Evolutionary conservation across 2,329 filamentous ascomycete genomes (phyloP), one percentile per base, ranked within the genome.

Genomic region (Sclerotinia sclerotiorum): DNA sequence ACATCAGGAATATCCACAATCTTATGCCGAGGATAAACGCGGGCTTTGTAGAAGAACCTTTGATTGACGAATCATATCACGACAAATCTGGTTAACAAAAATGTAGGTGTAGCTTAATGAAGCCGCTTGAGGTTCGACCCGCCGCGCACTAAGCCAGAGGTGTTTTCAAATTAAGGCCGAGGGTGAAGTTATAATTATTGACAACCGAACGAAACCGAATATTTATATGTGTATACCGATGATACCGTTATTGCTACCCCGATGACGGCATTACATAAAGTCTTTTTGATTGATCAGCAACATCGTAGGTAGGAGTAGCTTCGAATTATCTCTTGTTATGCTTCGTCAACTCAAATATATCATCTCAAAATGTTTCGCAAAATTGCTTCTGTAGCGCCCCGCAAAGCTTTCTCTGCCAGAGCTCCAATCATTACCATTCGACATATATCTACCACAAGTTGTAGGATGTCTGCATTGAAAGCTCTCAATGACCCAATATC

Each of bases 361-460:
- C 24, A 27, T 57, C 65, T 61, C 69, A 77, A 60, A 49, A 78
- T 78, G 75, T 68, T 76, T 61, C 75, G 76, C 70, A 75, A 73
- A 72, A 70, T 74, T 54, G 72, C 73, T 32, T 68, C 70, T 57
- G 69, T 69, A 39, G 68, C 71, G 29, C 75, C 75, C 49, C 72
- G 74, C 55, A 71, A 73, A 72, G 69, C 70, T 61, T 69, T 69
- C 57, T 68, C 72, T 32, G 58, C 68, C 39, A 74, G 70, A 71
- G 57, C 69, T 32, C 51, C 72, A 49, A 71, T 62, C 48, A 44
- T 71, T 35, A 69, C 65, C 29, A 39, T 70, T 44, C 73, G 74
- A 57, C 68, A 67, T 63, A 60, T 76, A 62, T 71, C 74, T 6
- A 68, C 73, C 62, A 70, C 72, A 57, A 57, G 73, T 19, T 61